A percentile compares a stretch with the other conserved stretches of the same genome.
These are phyloP conservation scores for Gliomastix tumulicola DNA, from an alignment of 2,329 filamentous ascomycete genomes.

Conservation along the genomic window DNA sequence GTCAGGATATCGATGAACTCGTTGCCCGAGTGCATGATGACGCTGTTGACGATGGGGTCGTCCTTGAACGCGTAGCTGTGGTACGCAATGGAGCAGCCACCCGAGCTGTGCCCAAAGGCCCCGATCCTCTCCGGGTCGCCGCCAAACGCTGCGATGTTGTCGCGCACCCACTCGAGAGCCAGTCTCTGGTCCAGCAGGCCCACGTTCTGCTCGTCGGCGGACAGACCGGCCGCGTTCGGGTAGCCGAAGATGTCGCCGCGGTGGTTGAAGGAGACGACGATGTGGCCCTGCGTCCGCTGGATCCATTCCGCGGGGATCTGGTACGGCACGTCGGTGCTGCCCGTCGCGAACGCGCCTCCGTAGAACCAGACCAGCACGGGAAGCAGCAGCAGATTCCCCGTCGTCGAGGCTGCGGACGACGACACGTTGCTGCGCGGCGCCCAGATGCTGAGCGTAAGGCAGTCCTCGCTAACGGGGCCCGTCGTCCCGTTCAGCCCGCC, in stretches of 20 bases:
- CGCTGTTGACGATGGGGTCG: slow-evolving; percentile 33
- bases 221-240: slow-evolving; percentile 19
- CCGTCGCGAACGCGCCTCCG: slow-evolving; percentile 24
- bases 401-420: too few relatives aligned
- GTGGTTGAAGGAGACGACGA: slow-evolving; percentile 40
- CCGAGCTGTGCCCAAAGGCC: slow-evolving; percentile 23
- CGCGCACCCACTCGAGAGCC: slow-evolving; percentile 21
- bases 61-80: slow-evolving; percentile 35
- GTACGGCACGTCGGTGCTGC: slow-evolving; percentile 30
- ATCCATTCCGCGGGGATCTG: slow-evolving; percentile 36
- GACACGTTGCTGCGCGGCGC: too few relatives aligned
- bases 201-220: slow-evolving; percentile 10
- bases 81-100: slow-evolving; percentile 26
- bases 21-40: slow-evolving; percentile 29
- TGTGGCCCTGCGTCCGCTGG: slow-evolving; percentile 25
- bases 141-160: slow-evolving; percentile 20
- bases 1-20: slow-evolving; percentile 21
- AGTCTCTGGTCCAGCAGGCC: slow-evolving; percentile 18
- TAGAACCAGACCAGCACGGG: slow-evolving; percentile 52
- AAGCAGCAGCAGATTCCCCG: too few relatives aligned
- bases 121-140: slow-evolving; percentile 19
- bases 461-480: slow-evolving; percentile 41
- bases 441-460: slow-evolving; percentile 32
- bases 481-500: too few relatives aligned
- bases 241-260: slow-evolving; percentile 34